Conservation (phyloP, 257 asterid species). For the Prunella vulgaris region DNA sequence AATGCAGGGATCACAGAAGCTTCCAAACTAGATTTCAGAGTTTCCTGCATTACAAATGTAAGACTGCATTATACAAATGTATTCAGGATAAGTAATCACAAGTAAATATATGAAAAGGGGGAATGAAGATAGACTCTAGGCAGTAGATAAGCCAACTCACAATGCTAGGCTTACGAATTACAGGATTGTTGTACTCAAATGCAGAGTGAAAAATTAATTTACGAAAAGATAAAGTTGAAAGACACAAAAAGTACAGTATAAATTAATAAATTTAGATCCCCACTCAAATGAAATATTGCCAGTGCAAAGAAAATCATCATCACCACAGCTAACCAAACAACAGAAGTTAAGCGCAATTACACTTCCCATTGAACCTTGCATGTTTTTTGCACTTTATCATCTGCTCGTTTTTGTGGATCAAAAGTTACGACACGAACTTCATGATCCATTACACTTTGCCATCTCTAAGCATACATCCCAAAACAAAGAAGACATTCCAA, state of each 20-base stretch:
- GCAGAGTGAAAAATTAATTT: background rate
- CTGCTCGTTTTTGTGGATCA: background rate
- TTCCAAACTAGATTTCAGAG: slow-evolving; percentile 75
- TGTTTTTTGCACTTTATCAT: background rate
- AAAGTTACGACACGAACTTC: background rate
- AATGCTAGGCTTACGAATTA: background rate
- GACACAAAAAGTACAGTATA: background rate
- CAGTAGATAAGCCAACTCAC: slow-evolving; percentile 10
- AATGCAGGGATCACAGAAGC: slow-evolving; percentile 84
- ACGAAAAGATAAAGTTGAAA: background rate
- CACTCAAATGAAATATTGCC: background rate
- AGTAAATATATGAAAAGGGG: background rate
- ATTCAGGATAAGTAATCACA: background rate
- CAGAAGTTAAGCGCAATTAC: background rate
- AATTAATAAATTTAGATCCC: background rate
- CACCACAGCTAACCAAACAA: background rate
- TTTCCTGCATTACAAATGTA: slow-evolving; percentile 56
- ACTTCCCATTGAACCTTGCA: background rate
- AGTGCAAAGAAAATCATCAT: background rate
- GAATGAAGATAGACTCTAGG: background rate
- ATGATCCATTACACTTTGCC: background rate
- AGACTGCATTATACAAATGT: background rate
- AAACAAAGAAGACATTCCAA: background rate
- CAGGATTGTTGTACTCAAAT: background rate
- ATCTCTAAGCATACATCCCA: background rate